Percentiles rank a stretch among this genome's conserved stretches.
Conservation (phyloP, 331 rosid species). For the Quercus tomentella region DNA sequence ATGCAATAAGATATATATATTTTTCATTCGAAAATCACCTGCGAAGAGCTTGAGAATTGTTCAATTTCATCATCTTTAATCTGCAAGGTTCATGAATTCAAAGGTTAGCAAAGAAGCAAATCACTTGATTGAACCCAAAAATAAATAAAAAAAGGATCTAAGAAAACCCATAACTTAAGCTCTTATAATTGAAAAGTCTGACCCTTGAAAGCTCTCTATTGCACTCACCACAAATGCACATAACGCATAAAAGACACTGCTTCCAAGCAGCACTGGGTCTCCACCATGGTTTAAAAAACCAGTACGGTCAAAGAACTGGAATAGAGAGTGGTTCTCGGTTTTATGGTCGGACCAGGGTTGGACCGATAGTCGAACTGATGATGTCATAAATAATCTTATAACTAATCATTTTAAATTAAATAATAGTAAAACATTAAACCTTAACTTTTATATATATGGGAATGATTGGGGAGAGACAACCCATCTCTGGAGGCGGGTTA, state of each 20-base stretch:
- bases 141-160: not conserved
- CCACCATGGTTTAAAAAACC: too few species aligned
- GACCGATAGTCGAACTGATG: fast-evolving
- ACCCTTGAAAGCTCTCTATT: not conserved
- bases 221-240: not conserved
- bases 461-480: too few species aligned
- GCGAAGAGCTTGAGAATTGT: slow-evolving; percentile 65
- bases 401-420: too few species aligned
- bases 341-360: too few species aligned
- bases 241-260: not conserved
- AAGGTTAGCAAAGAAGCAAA: not conserved
- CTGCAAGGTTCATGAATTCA: slow-evolving; percentile 29
- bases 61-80: slow-evolving; percentile 57
- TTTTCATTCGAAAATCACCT: slow-evolving; percentile 36
- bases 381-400: too few species aligned
- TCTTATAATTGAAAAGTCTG: not conserved
- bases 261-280: not conserved
- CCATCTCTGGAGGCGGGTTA: too few species aligned
- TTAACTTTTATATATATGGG: too few species aligned
- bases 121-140: not conserved
- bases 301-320: fast-evolving
- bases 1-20: not conserved
- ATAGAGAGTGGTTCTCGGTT: too few species aligned
- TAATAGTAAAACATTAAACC: too few species aligned
- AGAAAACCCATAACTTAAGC: not conserved